A percentile compares a stretch with the other conserved stretches of the same genome.
Conservation (phyloP, 352 stramenopile genomes). For the Thalassiosira livingstoniorum region DNA sequence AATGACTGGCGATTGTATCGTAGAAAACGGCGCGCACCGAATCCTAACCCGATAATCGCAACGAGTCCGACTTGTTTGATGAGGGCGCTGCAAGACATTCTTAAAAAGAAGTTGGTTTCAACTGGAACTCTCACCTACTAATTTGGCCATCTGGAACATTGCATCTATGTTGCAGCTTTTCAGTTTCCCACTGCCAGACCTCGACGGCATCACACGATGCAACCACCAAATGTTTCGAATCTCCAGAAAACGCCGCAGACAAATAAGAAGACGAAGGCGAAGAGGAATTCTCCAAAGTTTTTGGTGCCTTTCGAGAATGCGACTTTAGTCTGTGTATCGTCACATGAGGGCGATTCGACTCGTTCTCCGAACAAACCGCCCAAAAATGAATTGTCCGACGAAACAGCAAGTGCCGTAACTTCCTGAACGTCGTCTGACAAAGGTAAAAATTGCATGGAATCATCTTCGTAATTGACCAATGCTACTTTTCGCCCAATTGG, state of each 20-base stretch:
- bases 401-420: not conserved
- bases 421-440: not conserved
- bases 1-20: not conserved
- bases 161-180: not conserved
- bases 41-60: too few species aligned
- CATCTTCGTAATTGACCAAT: not conserved
- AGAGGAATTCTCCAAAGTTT: not conserved
- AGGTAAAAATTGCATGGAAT: not conserved
- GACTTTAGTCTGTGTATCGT: not conserved
- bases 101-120: too few species aligned
- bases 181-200: not conserved
- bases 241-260: not conserved
- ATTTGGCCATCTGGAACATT: not conserved
- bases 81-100: too few species aligned
- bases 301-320: not conserved
- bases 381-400: not conserved
- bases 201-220: not conserved
- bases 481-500: not conserved
- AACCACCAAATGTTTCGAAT: slow-evolving; percentile 4
- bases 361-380: not conserved
- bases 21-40: not conserved
- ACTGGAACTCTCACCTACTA: too few species aligned
- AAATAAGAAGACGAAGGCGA: not conserved
- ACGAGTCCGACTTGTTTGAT: too few species aligned
- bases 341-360: not conserved